A percentile compares a stretch with the other conserved stretches of the same genome.
Conservation (phyloP, 352 stramenopile genomes). For the Discostella stelligera region DNA sequence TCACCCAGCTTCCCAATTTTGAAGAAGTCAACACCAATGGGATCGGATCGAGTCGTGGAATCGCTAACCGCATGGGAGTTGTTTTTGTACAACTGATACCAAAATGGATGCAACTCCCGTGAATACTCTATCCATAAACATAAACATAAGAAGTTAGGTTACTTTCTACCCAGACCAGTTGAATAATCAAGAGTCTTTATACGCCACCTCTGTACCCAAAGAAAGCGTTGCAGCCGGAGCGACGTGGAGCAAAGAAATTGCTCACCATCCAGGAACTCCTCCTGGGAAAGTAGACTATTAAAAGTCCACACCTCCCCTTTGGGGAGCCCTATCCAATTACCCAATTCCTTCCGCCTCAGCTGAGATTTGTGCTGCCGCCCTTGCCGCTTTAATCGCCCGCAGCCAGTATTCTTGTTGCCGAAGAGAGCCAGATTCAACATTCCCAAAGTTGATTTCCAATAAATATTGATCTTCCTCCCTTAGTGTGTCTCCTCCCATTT, state of each 20-base stretch:
- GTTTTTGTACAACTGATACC: constrained; percentile 24
- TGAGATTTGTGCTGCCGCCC: background rate
- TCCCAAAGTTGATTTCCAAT: constrained; percentile 3
- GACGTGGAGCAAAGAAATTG: too few relatives aligned
- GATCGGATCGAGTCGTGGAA: constrained; percentile 6
- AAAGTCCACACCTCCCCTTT: too few relatives aligned
- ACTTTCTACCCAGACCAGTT: too few relatives aligned
- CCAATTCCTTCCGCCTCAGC: too few relatives aligned
- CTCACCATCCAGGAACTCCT: too few relatives aligned
- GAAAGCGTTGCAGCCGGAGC: too few relatives aligned
- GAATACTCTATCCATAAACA: background rate
- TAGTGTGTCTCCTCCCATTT: constrained; percentile 1
- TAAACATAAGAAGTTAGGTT: too few relatives aligned
- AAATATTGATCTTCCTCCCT: constrained; percentile 13
- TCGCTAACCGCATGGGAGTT: constrained; percentile 17
- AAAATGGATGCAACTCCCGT: constrained; percentile 24
- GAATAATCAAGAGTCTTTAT: too few relatives aligned
- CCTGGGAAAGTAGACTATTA: too few relatives aligned
- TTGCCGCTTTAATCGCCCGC: constrained; percentile 4
- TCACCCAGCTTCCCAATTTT: constrained; percentile 10
- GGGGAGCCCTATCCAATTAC: too few relatives aligned
- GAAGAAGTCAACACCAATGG: constrained; percentile 23
- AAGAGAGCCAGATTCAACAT: background rate
- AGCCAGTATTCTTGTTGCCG: constrained; percentile 7
- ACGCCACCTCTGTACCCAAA: too few relatives aligned